These are phyloP conservation scores for Chloropicon primus DNA, from an alignment of 139 green algal species.

Conservation along the genomic window DNA sequence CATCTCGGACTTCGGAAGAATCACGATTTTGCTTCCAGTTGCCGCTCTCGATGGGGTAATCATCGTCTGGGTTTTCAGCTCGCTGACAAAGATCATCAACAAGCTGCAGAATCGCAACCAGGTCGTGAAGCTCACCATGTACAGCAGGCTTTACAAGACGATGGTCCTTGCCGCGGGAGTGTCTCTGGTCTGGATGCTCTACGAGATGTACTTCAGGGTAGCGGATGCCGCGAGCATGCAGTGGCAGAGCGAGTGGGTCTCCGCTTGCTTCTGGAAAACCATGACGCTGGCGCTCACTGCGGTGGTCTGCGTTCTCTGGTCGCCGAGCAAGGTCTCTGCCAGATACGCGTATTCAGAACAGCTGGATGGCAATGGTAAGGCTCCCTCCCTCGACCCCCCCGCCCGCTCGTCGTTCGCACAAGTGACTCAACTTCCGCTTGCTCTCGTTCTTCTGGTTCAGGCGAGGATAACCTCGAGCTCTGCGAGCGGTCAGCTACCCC, in stretches of 20 bases:
- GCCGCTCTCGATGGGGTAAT: constrained; percentile 46
- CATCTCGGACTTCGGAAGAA: constrained; percentile 20
- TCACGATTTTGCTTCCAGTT: constrained; percentile 46
- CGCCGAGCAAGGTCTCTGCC: background rate
- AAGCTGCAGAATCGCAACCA: constrained; percentile 29
- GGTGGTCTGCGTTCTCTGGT: background rate
- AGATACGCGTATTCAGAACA: background rate
- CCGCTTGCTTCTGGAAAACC: constrained; percentile 33
- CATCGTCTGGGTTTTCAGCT: constrained; percentile 57
- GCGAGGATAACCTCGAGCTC: background rate
- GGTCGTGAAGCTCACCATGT: constrained; percentile 41
- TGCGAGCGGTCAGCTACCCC: background rate
- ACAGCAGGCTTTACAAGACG: constrained; percentile 45
- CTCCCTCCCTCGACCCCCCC: background rate
- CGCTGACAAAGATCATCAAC: constrained; percentile 40
- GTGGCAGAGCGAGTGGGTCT: constrained; percentile 43
- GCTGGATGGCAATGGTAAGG: background rate
- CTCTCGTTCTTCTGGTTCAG: background rate
- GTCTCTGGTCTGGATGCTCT: constrained; percentile 41
- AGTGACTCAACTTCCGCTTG: background rate
- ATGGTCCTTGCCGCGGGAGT: constrained; percentile 39
- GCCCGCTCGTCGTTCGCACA: too few species aligned
- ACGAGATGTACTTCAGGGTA: constrained; percentile 53
- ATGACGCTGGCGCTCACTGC: constrained; percentile 8
- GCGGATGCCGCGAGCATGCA: constrained; percentile 38